Base-by-base conservation (phyloP, 1,139 yeast genomes). In the Ashbya aceris region DNA sequence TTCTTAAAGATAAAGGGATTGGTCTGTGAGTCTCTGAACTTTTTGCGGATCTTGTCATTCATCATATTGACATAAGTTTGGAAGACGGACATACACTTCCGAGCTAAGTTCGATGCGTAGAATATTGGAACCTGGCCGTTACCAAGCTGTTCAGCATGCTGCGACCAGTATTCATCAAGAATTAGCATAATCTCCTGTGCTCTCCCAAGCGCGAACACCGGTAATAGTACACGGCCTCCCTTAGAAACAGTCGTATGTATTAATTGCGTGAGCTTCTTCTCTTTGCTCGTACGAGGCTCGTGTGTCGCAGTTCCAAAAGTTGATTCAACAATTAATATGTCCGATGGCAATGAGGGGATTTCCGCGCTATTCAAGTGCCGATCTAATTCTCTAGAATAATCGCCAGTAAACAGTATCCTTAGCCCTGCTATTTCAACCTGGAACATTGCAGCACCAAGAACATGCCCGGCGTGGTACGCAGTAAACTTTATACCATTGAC, bases 381-480 rank as follows among this genome's bases (percentile, higher is more conserved):
- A 59, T 89, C 95, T 56, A 86, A 89, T 60, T 89, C 98, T 53
- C 98, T 72, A 3, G 97, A 87, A 56, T 85, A 91, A 61, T 91
- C 99, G 41, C 99, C 99, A 0, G 99, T 91, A 60, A 89, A 91
- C 41, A 93, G 65, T 1, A 87, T 73, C 52, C 86, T 84, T 47
- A 91, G 69, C 0, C 97, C 97, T 7, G 96, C 96, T 54, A 93
- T 83, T 61, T 91, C 99, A 39, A 91, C 76, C 52, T 91, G 80
- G 61, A 82, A 91, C 97, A 91, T 91, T 30, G 98, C 96, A 10
- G 98, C 97, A 40, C 99, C 99, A 40, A 91, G 70, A 13, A 91
- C 99, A 71, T 91, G 99, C 11, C 99, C 99, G 3, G 98, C 99
- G 65, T 91, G 98, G 62, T 83, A 93, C 4, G 98, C 98, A 1